Evolutionary conservation across 805 yeast species (phyloP).

Genomic region (Ogataea glucozyma): DNA sequence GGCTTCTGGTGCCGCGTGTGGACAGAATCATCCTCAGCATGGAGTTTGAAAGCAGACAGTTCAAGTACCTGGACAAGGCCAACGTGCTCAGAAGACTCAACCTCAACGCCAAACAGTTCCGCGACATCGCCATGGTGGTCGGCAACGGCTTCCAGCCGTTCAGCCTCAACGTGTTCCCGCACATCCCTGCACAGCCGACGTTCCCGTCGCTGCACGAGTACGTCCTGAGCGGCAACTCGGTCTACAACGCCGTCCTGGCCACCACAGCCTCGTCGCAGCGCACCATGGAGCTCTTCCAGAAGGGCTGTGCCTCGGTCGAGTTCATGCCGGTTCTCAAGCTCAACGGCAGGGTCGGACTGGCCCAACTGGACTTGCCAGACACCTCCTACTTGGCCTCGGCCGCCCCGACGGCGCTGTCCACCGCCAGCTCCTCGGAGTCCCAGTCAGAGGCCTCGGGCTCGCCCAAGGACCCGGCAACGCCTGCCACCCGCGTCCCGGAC

Average conservation of each 20-base stretch:
- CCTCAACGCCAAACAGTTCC: conserved; percentile 63
- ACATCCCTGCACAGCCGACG: conserved; percentile 27
- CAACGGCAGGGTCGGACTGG: conserved; percentile 69
- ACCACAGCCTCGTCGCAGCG: conserved; percentile 42
- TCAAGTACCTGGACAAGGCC: conserved; percentile 62
- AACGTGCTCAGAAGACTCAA: conserved; percentile 61
- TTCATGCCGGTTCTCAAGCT: conserved; percentile 72
- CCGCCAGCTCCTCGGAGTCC: conserved; percentile 10
- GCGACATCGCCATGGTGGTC: conserved; percentile 73
- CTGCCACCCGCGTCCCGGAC: conserved; percentile 53
- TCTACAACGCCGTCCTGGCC: conserved; percentile 49
- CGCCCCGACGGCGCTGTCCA: conserved; percentile 5
- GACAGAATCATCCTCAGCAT: conserved; percentile 74
- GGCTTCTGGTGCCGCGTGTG: conserved; percentile 55
- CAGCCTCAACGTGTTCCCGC: conserved; percentile 56
- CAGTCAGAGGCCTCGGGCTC: conserved; percentile 9
- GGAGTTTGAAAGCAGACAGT: conserved; percentile 64
- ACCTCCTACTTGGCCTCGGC: conserved; percentile 20
- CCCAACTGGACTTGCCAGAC: conserved; percentile 29
- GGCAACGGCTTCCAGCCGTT: conserved; percentile 77
- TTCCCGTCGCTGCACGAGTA: conserved; percentile 35
- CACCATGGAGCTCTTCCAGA: conserved; percentile 53
- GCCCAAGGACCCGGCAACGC: conserved; percentile 24
- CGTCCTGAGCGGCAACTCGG: conserved; percentile 43
- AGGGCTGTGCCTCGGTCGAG: conserved; percentile 67